These are phyloP conservation scores for Elaeis oleifera DNA, from an alignment of 202 grass and related monocot species.

Conservation along the genomic window DNA sequence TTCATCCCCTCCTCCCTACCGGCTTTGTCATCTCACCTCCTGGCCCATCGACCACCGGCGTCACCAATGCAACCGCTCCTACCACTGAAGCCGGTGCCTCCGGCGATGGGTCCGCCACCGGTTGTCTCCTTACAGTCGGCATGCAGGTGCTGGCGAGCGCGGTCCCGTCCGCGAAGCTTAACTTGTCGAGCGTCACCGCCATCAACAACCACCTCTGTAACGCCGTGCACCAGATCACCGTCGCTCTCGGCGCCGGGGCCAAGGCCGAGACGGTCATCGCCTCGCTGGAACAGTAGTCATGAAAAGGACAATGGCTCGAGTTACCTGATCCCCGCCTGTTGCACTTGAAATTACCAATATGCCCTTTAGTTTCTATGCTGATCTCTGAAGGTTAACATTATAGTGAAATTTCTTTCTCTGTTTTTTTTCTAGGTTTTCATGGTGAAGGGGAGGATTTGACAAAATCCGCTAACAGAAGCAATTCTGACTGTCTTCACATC, in stretches of 20 bases:
- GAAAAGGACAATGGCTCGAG: background rate
- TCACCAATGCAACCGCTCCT: slow-evolving; percentile 7
- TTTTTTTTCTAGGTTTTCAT: slow-evolving; percentile 15
- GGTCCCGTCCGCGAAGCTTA: slow-evolving; percentile 78
- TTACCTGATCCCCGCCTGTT: no score
- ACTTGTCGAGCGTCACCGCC: slow-evolving; percentile 67
- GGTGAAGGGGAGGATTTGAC: slow-evolving; percentile 86
- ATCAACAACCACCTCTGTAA: slow-evolving; percentile 88
- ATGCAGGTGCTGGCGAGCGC: slow-evolving; percentile 85
- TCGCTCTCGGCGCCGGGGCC: slow-evolving; percentile 30
- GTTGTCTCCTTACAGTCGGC: slow-evolving; percentile 88
- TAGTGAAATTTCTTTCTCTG: no score
- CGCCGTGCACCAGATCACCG: slow-evolving; percentile 62
- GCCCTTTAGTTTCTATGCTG: no score
- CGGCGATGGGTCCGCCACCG: slow-evolving; percentile 17
- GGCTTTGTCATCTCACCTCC: slow-evolving; percentile 80
- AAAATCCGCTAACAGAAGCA: slow-evolving; percentile 26
- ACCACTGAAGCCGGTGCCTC: slow-evolving; percentile 14
- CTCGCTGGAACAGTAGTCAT: slow-evolving; percentile 32
- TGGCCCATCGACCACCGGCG: slow-evolving; percentile 17
- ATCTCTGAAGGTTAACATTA: background rate
- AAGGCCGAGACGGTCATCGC: slow-evolving; percentile 16
- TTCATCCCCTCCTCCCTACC: slow-evolving; percentile 76
- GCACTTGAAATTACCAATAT: no score
- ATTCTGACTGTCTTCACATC: slow-evolving; percentile 21